Conservation (phyloP, 148 eudicot species). For the Nepenthes mirabilis region DNA sequence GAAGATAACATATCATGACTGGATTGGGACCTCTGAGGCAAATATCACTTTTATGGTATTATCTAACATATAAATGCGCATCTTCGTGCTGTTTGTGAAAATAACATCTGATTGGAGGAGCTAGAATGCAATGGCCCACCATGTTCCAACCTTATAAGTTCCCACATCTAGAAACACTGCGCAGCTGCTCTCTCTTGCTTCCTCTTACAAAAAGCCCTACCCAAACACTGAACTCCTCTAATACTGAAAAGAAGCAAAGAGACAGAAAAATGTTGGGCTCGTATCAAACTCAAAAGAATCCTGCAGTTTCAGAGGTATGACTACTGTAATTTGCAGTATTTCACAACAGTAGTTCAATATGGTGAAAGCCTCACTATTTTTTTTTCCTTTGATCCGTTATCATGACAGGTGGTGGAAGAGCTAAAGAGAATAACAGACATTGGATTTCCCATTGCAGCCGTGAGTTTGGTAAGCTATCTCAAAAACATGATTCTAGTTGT, state of each 20-base stretch:
- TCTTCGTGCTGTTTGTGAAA: neutral
- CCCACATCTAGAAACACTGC: slow-evolving; percentile 11
- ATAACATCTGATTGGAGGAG: neutral
- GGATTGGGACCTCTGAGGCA: neutral
- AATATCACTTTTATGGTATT: neutral
- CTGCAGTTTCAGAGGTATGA: slow-evolving; percentile 45
- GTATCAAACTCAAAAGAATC: slow-evolving; percentile 24
- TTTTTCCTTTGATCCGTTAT: slow-evolving; percentile 4
- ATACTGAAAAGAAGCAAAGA: slow-evolving; percentile 9
- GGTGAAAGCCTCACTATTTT: slow-evolving; percentile 2
- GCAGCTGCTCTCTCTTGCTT: slow-evolving; percentile 9
- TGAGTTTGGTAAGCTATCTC: slow-evolving; percentile 55
- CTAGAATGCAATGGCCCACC: neutral
- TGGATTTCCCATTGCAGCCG: slow-evolving; percentile 57
- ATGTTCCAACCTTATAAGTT: slow-evolving; percentile 44
- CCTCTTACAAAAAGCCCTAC: neutral
- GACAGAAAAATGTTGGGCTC: slow-evolving; percentile 32
- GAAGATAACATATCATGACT: no score
- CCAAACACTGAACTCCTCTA: neutral
- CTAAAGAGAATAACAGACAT: slow-evolving; percentile 49
- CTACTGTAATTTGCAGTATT: neutral
- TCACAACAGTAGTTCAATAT: slow-evolving; percentile 4
- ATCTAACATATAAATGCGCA: neutral
- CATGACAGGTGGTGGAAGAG: slow-evolving; percentile 51
- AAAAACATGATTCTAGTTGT: slow-evolving; percentile 63